These are phyloP conservation scores for Trichophyton rubrum DNA, from an alignment of 2,329 filamentous ascomycete species.

Conservation along the genomic window DNA sequence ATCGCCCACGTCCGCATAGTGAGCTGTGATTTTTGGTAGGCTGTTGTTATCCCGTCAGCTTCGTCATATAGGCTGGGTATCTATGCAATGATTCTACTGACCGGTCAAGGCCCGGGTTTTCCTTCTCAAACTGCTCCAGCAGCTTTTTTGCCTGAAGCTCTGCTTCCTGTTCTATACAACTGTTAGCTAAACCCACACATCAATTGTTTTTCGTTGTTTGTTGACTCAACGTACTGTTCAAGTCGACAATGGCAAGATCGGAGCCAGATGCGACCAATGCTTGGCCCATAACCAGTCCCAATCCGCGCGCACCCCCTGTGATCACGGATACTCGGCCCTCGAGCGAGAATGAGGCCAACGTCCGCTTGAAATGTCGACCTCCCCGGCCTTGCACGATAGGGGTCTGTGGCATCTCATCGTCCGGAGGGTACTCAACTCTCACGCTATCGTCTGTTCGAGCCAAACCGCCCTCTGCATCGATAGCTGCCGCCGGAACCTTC, in stretches of 20 bases:
- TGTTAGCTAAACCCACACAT: no score
- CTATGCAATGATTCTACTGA: conserved; percentile 27
- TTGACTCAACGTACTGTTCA: conserved; percentile 59
- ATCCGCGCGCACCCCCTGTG: conserved; percentile 77
- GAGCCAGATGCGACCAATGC: conserved; percentile 79
- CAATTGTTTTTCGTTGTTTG: no score
- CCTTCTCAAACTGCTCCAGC: conserved; percentile 60
- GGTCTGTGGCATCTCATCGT: conserved; percentile 58
- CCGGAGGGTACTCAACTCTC: conserved; percentile 64
- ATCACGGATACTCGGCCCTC: conserved; percentile 73
- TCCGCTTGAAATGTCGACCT: conserved; percentile 72
- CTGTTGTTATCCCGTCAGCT: conserved; percentile 27
- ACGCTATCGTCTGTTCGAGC: conserved; percentile 71
- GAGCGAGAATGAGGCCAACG: conserved; percentile 73
- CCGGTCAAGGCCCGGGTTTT: conserved; percentile 64
- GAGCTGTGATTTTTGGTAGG: conserved; percentile 72
- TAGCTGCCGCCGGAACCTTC: conserved; percentile 9
- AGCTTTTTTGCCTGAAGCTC: conserved; percentile 62
- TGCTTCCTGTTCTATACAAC: conserved; percentile 61
- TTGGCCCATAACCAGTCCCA: conserved; percentile 88
- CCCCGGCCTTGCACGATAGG: conserved; percentile 61
- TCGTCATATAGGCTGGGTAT: background rate
- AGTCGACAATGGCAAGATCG: conserved; percentile 80
- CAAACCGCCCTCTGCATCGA: conserved; percentile 48
- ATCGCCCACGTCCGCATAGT: conserved; percentile 77